Base-by-base conservation (phyloP, 345 rosid genomes). In the Eutrema yunnanense region DNA sequence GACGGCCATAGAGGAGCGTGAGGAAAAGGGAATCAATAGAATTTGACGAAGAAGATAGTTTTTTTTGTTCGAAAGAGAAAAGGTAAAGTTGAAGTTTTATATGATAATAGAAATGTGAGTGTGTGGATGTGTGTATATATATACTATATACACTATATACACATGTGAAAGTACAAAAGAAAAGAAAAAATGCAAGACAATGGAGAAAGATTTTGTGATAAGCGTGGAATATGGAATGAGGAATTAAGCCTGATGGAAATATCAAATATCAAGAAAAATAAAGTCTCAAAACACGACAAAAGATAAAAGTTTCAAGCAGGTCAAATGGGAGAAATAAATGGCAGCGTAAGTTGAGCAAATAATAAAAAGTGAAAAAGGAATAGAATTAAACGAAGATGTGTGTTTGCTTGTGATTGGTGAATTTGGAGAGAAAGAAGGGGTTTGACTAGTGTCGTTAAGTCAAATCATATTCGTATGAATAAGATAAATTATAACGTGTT, bases 81-180 rank as follows among this genome's bases (percentile, higher is more conserved):
- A 76, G 71, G 79, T 76, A 76, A 76, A 76, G 75, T 69, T 55
- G 71, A 69, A 69, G 71, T 55, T 55, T 55, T 55, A 69, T 76
- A 69, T 76, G 75, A 54, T 69, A 76, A 69, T 69, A 69, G 75
- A 69, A 69, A 69, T 76, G 48, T 56, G 34, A 53, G 70, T 51
- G 74, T 43, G 58, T 60, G 26, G 2, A 22, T 30, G 33, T 30
- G 72, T 67, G 41, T 61, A 29, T 61, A 29, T 75, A 32, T 75
- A 36, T 37, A 73, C 56, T 75, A 32, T 75, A 36, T 37, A 73
- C 56, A 52, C 36, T 49, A 48, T 46, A 61, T 38, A 62, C 53
- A 55, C 44, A 75, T 75, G 69, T 75, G 74, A 63, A 69, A 62
- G 38, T 62, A 62, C 59, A 69, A n/a, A 56, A 46, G 1, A 22